These are phyloP conservation scores for Fusarium sp. DNA, from an alignment of 2,329 filamentous ascomycete genomes.

Conservation along the genomic window DNA sequence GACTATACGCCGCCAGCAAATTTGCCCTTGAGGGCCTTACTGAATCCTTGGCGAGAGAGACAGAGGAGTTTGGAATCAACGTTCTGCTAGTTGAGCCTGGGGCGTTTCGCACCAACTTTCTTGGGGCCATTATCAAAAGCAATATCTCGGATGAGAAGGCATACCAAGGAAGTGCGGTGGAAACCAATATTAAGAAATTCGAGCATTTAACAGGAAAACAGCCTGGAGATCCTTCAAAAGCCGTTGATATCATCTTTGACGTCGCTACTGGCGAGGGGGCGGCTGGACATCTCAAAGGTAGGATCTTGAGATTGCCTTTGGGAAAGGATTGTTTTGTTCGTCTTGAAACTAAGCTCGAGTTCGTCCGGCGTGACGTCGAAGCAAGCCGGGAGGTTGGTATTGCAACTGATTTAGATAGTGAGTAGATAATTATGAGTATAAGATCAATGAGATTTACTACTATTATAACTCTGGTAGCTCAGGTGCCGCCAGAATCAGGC, in stretches of 20 bases:
- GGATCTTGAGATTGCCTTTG: slow-evolving; percentile 49
- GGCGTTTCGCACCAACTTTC: slow-evolving; percentile 61
- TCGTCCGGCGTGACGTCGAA: slow-evolving; percentile 30
- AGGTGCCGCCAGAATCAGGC: no score
- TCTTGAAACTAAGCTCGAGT: slow-evolving; percentile 43
- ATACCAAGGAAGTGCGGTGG: slow-evolving; percentile 47
- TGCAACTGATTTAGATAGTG: slow-evolving; percentile 16
- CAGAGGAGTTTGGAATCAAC: slow-evolving; percentile 56
- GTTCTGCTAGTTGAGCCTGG: slow-evolving; percentile 61
- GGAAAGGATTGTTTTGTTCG: slow-evolving; percentile 49
- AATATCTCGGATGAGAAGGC: slow-evolving; percentile 34
- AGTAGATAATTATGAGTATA: background rate
- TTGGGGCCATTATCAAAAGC: slow-evolving; percentile 45
- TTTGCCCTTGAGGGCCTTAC: slow-evolving; percentile 56
- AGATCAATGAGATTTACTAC: no score
- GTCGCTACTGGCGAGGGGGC: slow-evolving; percentile 48
- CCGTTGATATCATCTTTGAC: slow-evolving; percentile 53
- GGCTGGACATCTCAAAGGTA: slow-evolving; percentile 45
- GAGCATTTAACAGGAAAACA: slow-evolving; percentile 49
- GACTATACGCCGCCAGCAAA: slow-evolving; percentile 60
- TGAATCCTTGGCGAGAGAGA: slow-evolving; percentile 56
- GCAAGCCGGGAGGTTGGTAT: slow-evolving; percentile 18
- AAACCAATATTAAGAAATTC: slow-evolving; percentile 42
- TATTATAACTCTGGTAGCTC: no score
- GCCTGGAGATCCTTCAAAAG: slow-evolving; percentile 54